These are phyloP conservation scores for Penicillium sclerotiorum DNA, from an alignment of 2,329 filamentous ascomycete genomes.

Conservation along the genomic window DNA sequence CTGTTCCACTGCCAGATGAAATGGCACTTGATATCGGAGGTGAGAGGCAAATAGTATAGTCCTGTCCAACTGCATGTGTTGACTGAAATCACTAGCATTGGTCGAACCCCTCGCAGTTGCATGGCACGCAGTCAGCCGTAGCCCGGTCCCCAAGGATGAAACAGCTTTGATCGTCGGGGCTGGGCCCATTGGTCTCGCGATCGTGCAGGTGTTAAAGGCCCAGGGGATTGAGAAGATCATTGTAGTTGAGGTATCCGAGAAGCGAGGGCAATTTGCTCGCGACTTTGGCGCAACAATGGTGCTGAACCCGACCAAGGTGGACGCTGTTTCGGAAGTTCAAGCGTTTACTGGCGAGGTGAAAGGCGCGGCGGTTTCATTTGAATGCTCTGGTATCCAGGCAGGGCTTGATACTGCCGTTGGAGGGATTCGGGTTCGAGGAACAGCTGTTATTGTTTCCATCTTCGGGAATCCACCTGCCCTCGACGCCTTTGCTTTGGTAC, in stretches of 20 bases:
- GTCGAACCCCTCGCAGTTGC: conserved; percentile 66
- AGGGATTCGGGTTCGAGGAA: conserved; percentile 57
- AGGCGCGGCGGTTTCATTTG: conserved; percentile 59
- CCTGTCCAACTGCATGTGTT: conserved; percentile 3
- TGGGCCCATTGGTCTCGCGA: conserved; percentile 64
- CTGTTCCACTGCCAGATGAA: conserved; percentile 24
- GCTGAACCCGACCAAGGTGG: conserved; percentile 52
- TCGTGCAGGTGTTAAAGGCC: conserved; percentile 60
- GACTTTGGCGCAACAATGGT: conserved; percentile 59
- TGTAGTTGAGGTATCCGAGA: conserved; percentile 57
- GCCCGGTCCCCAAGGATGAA: conserved; percentile 47
- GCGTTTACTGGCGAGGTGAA: conserved; percentile 52
- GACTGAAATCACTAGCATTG: conserved; percentile 51
- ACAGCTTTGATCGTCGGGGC: conserved; percentile 61
- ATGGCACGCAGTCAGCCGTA: conserved; percentile 63
- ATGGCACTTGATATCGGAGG: conserved; percentile 27
- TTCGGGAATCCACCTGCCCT: conserved; percentile 62
- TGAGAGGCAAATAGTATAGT: conserved; percentile 9
- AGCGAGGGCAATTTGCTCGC: conserved; percentile 55
- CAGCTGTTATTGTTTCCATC: conserved; percentile 64
- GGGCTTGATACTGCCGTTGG: conserved; percentile 51
- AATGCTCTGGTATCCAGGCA: conserved; percentile 63
- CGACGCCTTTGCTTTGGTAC: conserved; percentile 53
- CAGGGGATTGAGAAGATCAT: conserved; percentile 58
- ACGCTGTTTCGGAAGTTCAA: conserved; percentile 50